Percentiles rank a stretch among this genome's conserved stretches.
phyloP scores from a whole-genome alignment of 2,329 filamentous ascomycete genomes.

The Arthrinium puccinioides region DNA sequence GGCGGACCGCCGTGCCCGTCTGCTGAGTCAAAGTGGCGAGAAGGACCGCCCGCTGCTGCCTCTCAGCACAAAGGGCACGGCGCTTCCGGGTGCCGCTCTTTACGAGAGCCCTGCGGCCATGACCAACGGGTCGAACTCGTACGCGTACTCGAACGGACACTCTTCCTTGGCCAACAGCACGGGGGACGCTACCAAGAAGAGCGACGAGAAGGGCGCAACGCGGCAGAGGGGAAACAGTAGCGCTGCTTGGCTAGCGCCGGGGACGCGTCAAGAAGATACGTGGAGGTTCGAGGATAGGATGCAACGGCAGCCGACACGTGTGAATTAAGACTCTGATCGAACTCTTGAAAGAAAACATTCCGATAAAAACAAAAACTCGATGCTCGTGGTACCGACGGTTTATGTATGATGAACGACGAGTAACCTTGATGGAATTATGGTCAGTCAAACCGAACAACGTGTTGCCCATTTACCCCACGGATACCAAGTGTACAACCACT shows the following conservation, averaged over 20 bases:
- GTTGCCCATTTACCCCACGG: no score
- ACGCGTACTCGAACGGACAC: constrained; percentile 40
- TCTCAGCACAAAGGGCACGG: constrained; percentile 39
- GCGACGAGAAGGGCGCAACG: constrained; percentile 37
- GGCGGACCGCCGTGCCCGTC: constrained; percentile 73
- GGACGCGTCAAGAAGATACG: constrained; percentile 80
- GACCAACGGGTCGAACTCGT: constrained; percentile 21
- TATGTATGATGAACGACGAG: no score
- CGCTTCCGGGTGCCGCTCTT: constrained; percentile 19
- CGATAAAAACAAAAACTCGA: no score
- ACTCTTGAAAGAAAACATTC: no score
- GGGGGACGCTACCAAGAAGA: constrained; percentile 47
- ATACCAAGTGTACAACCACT: no score
- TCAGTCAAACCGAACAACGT: no score
- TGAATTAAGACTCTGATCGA: no score
- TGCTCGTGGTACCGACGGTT: no score
- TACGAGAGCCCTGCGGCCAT: constrained; percentile 30
- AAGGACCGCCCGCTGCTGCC: constrained; percentile 56
- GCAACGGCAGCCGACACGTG: constrained; percentile 4
- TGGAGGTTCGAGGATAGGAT: constrained; percentile 52
- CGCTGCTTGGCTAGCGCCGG: constrained; percentile 62
- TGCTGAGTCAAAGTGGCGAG: constrained; percentile 44
- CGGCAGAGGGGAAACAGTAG: constrained; percentile 38
- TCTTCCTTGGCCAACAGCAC: constrained; percentile 23
- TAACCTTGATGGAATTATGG: no score